These are phyloP conservation scores for Dryas octopetala DNA, from an alignment of 306 rosid species.

Conservation along the genomic window DNA sequence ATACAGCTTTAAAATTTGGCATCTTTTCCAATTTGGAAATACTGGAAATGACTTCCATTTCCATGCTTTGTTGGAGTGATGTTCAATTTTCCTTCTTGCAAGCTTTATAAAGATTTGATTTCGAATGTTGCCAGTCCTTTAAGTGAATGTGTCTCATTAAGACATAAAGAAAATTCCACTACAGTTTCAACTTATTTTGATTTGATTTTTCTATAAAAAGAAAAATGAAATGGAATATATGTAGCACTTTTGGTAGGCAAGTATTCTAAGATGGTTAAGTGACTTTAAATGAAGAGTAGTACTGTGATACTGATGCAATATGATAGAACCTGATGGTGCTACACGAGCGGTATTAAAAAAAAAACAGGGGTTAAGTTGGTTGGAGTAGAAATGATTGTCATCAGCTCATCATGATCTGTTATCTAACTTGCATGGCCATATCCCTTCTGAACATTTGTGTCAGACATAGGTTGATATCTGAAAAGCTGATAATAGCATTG, in stretches of 20 bases:
- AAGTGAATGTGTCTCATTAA: background rate
- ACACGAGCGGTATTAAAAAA: background rate
- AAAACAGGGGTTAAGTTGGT: background rate
- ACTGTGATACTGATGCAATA: background rate
- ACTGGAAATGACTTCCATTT: background rate
- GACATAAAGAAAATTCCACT: background rate
- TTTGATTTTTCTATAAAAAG: background rate
- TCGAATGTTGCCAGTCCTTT: background rate
- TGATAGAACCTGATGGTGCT: background rate
- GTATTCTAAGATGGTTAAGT: background rate
- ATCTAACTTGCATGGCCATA: background rate
- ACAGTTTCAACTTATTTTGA: background rate
- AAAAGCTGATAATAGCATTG: background rate
- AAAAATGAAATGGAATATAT: background rate
- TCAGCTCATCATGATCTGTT: background rate
- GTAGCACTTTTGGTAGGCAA: conserved; percentile 5
- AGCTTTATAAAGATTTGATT: background rate
- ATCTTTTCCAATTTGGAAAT: background rate
- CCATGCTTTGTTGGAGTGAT: background rate
- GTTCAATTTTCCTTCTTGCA: background rate
- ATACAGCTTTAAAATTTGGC: background rate
- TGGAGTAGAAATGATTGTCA: background rate
- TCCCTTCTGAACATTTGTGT: background rate
- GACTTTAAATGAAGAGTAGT: background rate
- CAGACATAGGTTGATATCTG: background rate